phyloP scores from a whole-genome alignment of 495 filamentous ascomycete species.

The Hypoxylon intermedium region DNA sequence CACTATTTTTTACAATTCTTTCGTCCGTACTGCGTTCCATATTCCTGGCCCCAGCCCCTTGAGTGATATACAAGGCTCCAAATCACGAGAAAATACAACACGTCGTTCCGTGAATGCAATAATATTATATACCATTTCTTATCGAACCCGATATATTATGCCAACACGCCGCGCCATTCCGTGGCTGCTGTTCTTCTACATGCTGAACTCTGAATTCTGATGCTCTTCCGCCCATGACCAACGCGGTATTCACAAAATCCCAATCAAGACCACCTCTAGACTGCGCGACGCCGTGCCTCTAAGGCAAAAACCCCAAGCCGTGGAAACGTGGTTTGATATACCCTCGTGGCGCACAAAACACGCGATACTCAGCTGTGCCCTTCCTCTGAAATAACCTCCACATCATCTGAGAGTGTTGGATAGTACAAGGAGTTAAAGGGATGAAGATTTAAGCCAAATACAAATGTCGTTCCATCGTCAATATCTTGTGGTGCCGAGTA shows the following conservation, averaged over 20 bases:
- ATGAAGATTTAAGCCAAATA: slow-evolving; percentile 28
- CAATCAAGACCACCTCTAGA: slow-evolving; percentile 17
- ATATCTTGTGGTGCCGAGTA: slow-evolving; percentile 13
- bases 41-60: too few relatives aligned
- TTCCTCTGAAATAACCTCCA: slow-evolving; percentile 14
- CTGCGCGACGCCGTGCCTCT: slow-evolving; percentile 23
- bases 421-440: slow-evolving; percentile 11
- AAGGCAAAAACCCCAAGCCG: slow-evolving; percentile 28
- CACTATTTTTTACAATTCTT: too few relatives aligned
- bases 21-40: too few relatives aligned
- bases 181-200: slow-evolving; percentile 34
- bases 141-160: slow-evolving; percentile 40
- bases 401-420: slow-evolving; percentile 13
- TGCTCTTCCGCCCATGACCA: slow-evolving; percentile 17
- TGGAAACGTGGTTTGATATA: slow-evolving; percentile 12
- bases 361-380: slow-evolving; percentile 14
- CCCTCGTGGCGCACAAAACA: slow-evolving; percentile 19
- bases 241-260: slow-evolving; percentile 22
- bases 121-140: slow-evolving; percentile 45
- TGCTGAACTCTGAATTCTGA: slow-evolving; percentile 29
- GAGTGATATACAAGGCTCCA: background rate
- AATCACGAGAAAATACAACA: background rate
- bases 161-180: slow-evolving; percentile 19
- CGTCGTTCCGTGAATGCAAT: slow-evolving; percentile 7
- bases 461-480: slow-evolving; percentile 37